phyloP scores from a whole-genome alignment of 768 basidiomycete genomes.

The Neoboletus magnificus region DNA sequence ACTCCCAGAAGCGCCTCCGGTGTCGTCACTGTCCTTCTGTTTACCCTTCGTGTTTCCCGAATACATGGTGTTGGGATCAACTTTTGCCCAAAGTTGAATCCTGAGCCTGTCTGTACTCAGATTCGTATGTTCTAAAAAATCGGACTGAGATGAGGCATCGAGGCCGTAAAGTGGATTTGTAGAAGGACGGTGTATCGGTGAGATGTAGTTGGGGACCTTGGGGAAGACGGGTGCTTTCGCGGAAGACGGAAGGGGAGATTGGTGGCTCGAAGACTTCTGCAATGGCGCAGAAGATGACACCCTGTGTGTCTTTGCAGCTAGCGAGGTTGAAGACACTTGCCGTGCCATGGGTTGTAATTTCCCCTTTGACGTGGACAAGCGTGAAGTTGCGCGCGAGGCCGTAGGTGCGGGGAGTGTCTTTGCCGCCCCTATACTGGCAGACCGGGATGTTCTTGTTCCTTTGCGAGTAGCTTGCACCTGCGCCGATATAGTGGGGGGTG shows the following conservation, averaged over 20 bases:
- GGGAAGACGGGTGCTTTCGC: conserved; percentile 11
- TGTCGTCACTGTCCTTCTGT: conserved; percentile 36
- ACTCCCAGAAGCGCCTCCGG: conserved; percentile 17
- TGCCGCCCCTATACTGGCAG: conserved; percentile 14
- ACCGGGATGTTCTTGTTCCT: conserved; percentile 9
- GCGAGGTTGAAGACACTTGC: conserved; percentile 16
- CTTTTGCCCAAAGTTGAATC: conserved; percentile 58
- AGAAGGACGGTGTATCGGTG: conserved; percentile 75
- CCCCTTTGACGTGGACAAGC: conserved; percentile 10
- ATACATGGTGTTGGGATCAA: conserved; percentile 18
- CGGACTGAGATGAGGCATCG: conserved; percentile 47
- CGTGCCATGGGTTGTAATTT: conserved; percentile 19
- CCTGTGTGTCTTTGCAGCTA: conserved; percentile 20
- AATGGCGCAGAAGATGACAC: conserved; percentile 23
- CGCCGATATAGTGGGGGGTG: not conserved
- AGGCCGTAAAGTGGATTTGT: conserved; percentile 76
- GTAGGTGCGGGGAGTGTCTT: conserved; percentile 14
- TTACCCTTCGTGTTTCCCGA: conserved; percentile 41
- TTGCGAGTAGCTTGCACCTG: conserved; percentile 11
- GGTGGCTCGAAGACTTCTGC: conserved; percentile 26
- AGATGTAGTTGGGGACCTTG: conserved; percentile 64
- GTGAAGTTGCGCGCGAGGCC: conserved; percentile 7
- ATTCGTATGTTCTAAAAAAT: conserved; percentile 56
- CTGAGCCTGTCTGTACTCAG: conserved; percentile 49
- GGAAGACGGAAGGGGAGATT: conserved; percentile 20